A percentile compares a stretch with the other conserved stretches of the same genome.
These are phyloP conservation scores for Leptographium lundbergii DNA, from an alignment of 2,329 filamentous ascomycete species.

Conservation along the genomic window DNA sequence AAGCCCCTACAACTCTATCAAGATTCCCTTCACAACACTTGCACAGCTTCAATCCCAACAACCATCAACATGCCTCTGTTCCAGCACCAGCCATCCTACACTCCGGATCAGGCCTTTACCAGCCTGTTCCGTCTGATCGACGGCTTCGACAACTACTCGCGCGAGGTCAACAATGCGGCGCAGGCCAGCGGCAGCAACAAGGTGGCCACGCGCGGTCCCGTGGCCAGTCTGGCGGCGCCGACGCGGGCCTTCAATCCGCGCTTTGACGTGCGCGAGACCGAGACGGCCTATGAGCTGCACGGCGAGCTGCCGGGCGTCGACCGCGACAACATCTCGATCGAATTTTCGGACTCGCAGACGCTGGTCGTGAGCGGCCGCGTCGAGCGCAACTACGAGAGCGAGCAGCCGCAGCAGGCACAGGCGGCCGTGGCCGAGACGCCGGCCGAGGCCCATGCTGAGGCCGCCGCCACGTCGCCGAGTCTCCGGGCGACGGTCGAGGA, in stretches of 20 bases:
- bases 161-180: conserved; percentile 16
- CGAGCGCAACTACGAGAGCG: conserved; percentile 43
- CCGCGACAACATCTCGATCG: conserved; percentile 62
- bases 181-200: conserved; percentile 10
- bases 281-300: conserved; percentile 59
- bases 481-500: conserved; percentile 57
- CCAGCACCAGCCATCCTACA: conserved; percentile 29
- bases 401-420: background rate
- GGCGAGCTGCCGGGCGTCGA: conserved; percentile 67
- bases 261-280: conserved; percentile 66
- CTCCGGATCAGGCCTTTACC: conserved; percentile 13
- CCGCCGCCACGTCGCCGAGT: conserved; percentile 19
- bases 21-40: background rate
- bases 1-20: background rate
- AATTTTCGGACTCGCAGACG: conserved; percentile 67
- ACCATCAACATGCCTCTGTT: conserved; percentile 46
- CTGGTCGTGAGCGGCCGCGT: conserved; percentile 57
- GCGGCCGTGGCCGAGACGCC: conserved; percentile 8
- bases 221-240: conserved; percentile 13
- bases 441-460: conserved; percentile 12
- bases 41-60: conserved; percentile 5
- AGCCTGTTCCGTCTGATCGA: conserved; percentile 50
- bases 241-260: conserved; percentile 50
- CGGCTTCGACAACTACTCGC: conserved; percentile 47
- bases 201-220: conserved; percentile 20